Base-by-base conservation (phyloP, 148 eudicot species). In the Camellia sinensis region DNA sequence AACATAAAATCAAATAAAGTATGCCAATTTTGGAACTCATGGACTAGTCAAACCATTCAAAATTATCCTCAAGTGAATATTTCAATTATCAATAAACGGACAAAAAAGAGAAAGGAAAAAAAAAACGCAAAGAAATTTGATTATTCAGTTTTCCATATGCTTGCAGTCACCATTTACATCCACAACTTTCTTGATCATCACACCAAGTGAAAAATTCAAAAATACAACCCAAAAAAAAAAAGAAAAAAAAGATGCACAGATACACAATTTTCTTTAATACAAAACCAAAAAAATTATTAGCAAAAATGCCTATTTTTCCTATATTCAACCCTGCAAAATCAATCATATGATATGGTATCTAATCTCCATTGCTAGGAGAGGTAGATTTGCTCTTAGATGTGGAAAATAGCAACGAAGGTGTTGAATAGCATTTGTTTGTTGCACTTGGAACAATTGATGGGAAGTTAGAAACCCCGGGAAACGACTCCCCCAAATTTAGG, bases 341-440 rank as follows among this genome's bases (percentile, higher is more conserved):
- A 9, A 50, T 79, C 71, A 83, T 18, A 52, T 50, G 46, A 64
- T 43, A 19, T 85, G 82, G 67, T 82, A 85, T 82, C 78, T 81
- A 37, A 85, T 89, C 43, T 29, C 37, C 37, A 29, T 0, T 29
- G 37, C 79, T 78, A 0, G 88, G 89, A 67, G 92, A 89, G 29
- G 79, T 79, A 73, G 89, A 82, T 15, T 89, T 84, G 54, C 89
- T 88, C 80, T 29, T 29, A 29, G 37, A 29, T 29, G 37, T 29
- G 37, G 37, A 29, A 87, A 37, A 70, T 85, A 73, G 75, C 83
- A 29, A 29, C 1, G 37, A 29, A 29, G 37, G 37, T 29, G 37
- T 87, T 19, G 88, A 79, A 29, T 83, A 78, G 73, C 86, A 82
- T 70, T 85, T 87, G 74, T 81, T 88, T 10, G 83, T 88, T 10